phyloP scores from a whole-genome alignment of 768 basidiomycete species.

The Suillus decipiens region DNA sequence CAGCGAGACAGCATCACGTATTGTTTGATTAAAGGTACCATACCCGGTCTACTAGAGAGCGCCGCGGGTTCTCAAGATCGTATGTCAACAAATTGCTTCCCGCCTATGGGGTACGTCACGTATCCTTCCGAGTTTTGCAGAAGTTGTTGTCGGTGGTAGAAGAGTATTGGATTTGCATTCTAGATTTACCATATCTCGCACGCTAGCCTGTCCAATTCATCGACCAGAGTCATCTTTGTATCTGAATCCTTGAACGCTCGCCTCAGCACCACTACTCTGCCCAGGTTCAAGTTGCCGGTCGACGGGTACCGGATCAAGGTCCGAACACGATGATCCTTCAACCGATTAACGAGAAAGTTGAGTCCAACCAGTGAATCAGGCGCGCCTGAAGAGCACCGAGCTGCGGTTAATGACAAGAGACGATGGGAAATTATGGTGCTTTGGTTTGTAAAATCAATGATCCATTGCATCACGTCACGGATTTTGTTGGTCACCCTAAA shows the following conservation, averaged over 20 bases:
- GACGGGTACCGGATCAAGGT: background rate
- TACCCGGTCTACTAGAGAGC: background rate
- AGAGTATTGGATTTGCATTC: constrained; percentile 2
- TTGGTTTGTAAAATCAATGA: background rate
- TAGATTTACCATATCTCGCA: constrained; percentile 2
- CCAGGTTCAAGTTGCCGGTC: background rate
- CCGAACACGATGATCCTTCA: background rate
- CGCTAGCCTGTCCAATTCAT: constrained; percentile 1
- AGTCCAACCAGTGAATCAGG: background rate
- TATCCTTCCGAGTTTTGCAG: background rate
- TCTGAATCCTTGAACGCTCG: constrained; percentile 1
- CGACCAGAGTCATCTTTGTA: background rate
- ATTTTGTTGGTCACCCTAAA: constrained; percentile 2
- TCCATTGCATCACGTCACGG: background rate
- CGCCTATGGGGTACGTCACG: background rate
- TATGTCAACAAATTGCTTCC: background rate
- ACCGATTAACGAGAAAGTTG: background rate
- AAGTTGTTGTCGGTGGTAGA: constrained; percentile 3
- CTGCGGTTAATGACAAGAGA: background rate
- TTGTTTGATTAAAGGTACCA: background rate
- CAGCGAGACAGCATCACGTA: background rate
- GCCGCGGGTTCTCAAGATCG: background rate
- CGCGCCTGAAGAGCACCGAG: background rate
- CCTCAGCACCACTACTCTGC: background rate
- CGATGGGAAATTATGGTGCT: background rate